Base-by-base conservation (phyloP, 192 early-diverging fungal genomes). In the Podila clonocystis region DNA sequence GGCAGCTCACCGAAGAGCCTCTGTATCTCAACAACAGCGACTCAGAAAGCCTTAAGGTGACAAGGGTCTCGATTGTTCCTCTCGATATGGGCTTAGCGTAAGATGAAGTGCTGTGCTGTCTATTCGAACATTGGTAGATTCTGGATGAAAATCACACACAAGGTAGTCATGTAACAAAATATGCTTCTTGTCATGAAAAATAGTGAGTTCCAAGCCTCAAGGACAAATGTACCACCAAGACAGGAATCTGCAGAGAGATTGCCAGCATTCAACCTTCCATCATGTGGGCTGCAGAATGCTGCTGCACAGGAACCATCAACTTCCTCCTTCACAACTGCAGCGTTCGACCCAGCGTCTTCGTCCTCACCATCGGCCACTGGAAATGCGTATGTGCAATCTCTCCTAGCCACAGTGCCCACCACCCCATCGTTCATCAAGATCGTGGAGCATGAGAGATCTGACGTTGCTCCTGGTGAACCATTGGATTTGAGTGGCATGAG, bases 1-100 rank as follows among this genome's bases (percentile, higher is more conserved):
- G 85, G 17, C 96, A 97, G 84, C 65, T 97, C 29, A 86, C 91
- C 0, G 88, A 90, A 11, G 93, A 96, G 62, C 91, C 96, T 0
- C 65, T 93, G 1, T 97, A 93, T 82, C 84, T 94, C 70, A 74
- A 86, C 33, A 84, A 90, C 63, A 55, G 66, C 0, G 74, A 89
- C 24, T 26, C 70, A 34, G 62, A 55, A 22, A 48, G 33, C 30
- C 77, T 80, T 19, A 80, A 67, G 26, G 17, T 48, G 13, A 55
- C 34, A 48, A 30, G 67, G 22, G 77, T 80, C 4, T 61, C 61
- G 11, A 80, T 80, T 15, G 67, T 80, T n/a, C 77, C 77, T 2
- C 31, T 80, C 0, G 70, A 63, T 28, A 73, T 80, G 77, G 71
- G 73, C 20, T 7, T 80, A 2, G 60, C 70, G 77, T 80, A 80